A percentile compares a stretch with the other conserved stretches of the same genome.
Evolutionary conservation across 257 asterid genomes (phyloP).

Genomic region (Primulina eburnea): DNA sequence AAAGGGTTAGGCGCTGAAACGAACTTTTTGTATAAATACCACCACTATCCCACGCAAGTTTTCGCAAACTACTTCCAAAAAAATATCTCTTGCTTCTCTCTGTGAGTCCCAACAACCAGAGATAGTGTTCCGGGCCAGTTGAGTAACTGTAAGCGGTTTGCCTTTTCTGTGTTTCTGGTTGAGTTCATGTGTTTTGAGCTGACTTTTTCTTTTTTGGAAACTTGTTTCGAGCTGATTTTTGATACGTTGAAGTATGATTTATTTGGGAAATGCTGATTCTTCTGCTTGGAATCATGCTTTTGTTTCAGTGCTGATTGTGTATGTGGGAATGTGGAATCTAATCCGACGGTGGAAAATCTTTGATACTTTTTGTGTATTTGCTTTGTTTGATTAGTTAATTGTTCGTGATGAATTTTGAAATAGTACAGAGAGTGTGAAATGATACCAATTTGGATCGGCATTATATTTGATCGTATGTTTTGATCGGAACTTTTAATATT

Average conservation of each 20-base stretch:
- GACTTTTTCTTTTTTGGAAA: no score
- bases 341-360: not conserved
- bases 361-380: not conserved
- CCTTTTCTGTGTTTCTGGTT: not conserved
- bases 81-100: slow-evolving; percentile 11
- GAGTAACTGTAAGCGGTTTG: slow-evolving; percentile 15
- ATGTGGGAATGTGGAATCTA: not conserved
- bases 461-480: no score
- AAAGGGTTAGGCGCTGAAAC: not conserved
- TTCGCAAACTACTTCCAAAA: not conserved
- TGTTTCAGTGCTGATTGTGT: slow-evolving; percentile 3
- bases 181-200: not conserved
- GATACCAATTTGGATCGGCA: not conserved
- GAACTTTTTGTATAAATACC: slow-evolving; percentile 22
- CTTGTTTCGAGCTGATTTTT: not conserved
- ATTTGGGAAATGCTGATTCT: not conserved
- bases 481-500: not conserved
- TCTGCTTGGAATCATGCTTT: slow-evolving; percentile 4
- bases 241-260: not conserved
- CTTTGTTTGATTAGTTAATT: no score
- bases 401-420: not conserved
- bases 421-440: not conserved
- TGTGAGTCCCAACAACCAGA: not conserved
- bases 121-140: not conserved
- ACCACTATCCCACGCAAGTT: slow-evolving; percentile 11